Base-by-base conservation (phyloP, 208 protist species). In the Trypanosoma avium region DNA sequence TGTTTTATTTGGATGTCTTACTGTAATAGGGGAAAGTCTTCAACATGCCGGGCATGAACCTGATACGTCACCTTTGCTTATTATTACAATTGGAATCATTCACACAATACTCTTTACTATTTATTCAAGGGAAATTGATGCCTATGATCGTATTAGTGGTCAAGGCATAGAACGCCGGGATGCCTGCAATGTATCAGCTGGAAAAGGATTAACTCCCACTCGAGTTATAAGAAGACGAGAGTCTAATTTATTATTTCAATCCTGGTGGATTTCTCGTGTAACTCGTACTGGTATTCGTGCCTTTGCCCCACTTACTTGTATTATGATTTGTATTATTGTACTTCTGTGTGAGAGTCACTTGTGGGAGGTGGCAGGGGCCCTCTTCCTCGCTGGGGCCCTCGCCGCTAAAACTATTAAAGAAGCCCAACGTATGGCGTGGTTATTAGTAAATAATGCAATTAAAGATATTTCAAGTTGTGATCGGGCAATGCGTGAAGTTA, bases 1-100 rank as follows among this genome's bases (percentile, higher is more conserved):
- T 52, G 60, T 91, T 10, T 47, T 82, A 22, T 89, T 89, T 61
- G 82, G 79, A 0, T 87, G 77, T 35, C 36, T 90, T 13, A 78
- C 78, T 0, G 72, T 75, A 19, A 36, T 94, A 3, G 57, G 81
- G 12, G 84, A 91, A 42, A 55, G 42, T 4, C 32, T 88, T 4
- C 84, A 91, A 42, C 61, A 70, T 33, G 57, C 57, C 17, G 42
- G 75, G 19, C 77, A 89, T 46, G 24, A 27, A 21, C 75, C 77
- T 32, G 53, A 75, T 27, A 64, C 55, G 8, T 58, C 76, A 40
- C 62, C 61, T 7, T 27, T 61, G n/a, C 19, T 79, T 13, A 57
- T 86, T 7, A 15, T 79, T 4, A 13, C 60, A 24, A 55, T 70
- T 6, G 67, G 70, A 7, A 35, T 27, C 7, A 6, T 75, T 1